phyloP scores from a whole-genome alignment of 2,329 filamentous ascomycete genomes.

The Ophidiomyces ophidiicola region DNA sequence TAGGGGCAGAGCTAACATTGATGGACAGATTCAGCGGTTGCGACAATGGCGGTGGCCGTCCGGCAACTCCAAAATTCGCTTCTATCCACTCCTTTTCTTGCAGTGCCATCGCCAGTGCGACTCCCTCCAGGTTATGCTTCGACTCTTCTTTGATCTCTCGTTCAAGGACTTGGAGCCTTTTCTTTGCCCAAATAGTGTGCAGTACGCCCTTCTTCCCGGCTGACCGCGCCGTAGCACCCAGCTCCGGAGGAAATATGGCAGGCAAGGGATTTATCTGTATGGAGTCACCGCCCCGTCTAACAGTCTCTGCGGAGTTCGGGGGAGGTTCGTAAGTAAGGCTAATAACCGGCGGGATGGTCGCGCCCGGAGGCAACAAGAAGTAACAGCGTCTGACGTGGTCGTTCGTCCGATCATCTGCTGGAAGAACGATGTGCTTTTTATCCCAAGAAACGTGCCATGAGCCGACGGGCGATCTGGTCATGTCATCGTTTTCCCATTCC shows the following conservation, averaged over 20 bases:
- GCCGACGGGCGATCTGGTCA: slow-evolving; percentile 36
- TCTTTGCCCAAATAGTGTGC: slow-evolving; percentile 84
- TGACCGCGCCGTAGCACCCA: slow-evolving; percentile 54
- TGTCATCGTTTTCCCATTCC: slow-evolving; percentile 63
- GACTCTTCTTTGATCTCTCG: slow-evolving; percentile 65
- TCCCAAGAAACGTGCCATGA: slow-evolving; percentile 76
- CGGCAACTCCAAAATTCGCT: slow-evolving; percentile 54
- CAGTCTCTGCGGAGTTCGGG: slow-evolving; percentile 29
- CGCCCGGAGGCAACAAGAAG: slow-evolving; percentile 64
- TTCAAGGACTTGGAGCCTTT: slow-evolving; percentile 61
- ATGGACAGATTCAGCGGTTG: slow-evolving; percentile 27
- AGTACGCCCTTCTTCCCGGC: slow-evolving; percentile 68
- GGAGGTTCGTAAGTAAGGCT: slow-evolving; percentile 46
- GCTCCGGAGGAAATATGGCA: slow-evolving; percentile 68
- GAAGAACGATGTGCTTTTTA: slow-evolving; percentile 60
- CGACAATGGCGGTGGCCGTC: slow-evolving; percentile 26
- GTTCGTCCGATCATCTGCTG: slow-evolving; percentile 47
- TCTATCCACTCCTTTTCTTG: slow-evolving; percentile 80
- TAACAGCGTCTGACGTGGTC: slow-evolving; percentile 55
- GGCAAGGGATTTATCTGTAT: slow-evolving; percentile 67
- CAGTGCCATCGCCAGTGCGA: slow-evolving; percentile 71
- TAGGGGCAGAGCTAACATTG: slow-evolving; percentile 17
- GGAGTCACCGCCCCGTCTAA: slow-evolving; percentile 32
- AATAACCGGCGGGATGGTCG: slow-evolving; percentile 58
- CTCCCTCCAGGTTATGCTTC: slow-evolving; percentile 61